These are phyloP conservation scores for Litchi chinensis DNA, from an alignment of 345 rosid species.

Conservation along the genomic window DNA sequence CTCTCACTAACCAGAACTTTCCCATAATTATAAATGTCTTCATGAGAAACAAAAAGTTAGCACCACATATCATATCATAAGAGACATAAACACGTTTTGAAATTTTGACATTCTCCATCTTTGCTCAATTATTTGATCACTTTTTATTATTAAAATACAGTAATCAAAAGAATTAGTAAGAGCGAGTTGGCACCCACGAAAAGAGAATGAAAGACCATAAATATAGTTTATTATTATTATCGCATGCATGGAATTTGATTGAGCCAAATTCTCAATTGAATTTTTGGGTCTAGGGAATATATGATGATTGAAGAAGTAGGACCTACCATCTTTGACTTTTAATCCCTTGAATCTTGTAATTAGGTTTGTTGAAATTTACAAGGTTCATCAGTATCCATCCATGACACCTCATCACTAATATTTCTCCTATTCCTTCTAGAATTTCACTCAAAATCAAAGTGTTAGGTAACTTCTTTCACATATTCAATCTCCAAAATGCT, in stretches of 20 bases:
- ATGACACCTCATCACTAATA: background rate
- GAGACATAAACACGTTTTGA: background rate
- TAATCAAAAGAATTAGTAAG: too few relatives aligned
- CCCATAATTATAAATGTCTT: background rate
- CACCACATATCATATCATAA: background rate
- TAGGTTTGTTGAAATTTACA: conserved; percentile 9
- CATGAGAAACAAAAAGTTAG: background rate
- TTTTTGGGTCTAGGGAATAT: background rate
- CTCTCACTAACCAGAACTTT: too few relatives aligned
- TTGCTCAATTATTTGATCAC: conserved; percentile 2
- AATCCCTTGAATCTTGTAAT: conserved; percentile 32
- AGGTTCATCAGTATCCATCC: conserved; percentile 14
- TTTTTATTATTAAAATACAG: background rate
- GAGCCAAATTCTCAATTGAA: conserved; percentile 13
- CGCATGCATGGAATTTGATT: conserved; percentile 2
- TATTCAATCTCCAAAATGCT: background rate
- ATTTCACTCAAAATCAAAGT: conserved; percentile 17
- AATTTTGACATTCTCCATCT: background rate
- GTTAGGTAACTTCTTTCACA: conserved; percentile 18
- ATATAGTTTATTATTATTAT: background rate
- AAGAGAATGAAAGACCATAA: conserved; percentile 9
- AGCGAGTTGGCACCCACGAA: conserved; percentile 30
- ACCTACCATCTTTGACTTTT: conserved; percentile 53
- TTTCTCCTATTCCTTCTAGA: conserved; percentile 17
- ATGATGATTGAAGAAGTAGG: conserved; percentile 34